phyloP scores from a whole-genome alignment of 257 asterid species.

The Nicotiana sylvestris region DNA sequence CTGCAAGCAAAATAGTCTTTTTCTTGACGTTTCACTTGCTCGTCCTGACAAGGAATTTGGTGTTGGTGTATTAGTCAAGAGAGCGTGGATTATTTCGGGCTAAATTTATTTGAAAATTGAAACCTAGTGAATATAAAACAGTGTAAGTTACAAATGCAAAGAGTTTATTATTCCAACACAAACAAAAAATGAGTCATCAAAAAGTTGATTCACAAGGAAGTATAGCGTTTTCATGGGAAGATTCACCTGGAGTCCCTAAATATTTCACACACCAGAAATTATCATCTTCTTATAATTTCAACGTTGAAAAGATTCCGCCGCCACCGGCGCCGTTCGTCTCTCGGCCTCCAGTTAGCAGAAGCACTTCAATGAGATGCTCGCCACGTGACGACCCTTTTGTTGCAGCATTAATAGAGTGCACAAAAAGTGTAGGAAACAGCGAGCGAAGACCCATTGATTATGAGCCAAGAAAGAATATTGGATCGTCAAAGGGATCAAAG shows the following conservation, averaged over 20 bases:
- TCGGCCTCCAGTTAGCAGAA: conserved; percentile 18
- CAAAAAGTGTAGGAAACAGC: conserved; percentile 13
- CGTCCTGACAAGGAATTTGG: not conserved
- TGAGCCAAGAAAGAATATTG: conserved; percentile 8
- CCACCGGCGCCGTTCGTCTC: not conserved
- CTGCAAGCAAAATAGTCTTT: not conserved
- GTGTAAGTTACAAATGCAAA: not conserved
- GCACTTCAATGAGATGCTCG: conserved; percentile 11
- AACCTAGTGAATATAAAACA: not conserved
- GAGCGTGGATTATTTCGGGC: too few relatives aligned
- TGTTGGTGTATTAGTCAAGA: not conserved
- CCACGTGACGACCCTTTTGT: conserved; percentile 54
- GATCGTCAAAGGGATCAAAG: conserved; percentile 4
- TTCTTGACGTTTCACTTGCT: not conserved
- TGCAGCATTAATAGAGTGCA: conserved; percentile 52
- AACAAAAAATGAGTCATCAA: conserved; percentile 35
- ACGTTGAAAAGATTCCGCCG: not conserved
- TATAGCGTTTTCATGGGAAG: conserved; percentile 83
- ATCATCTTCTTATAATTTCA: not conserved
- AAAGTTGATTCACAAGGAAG: conserved; percentile 34
- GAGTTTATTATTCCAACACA: not conserved
- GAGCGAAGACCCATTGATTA: not conserved
- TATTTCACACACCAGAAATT: conserved; percentile 24
- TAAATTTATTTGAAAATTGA: too few relatives aligned
- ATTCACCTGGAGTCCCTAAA: conserved; percentile 62